These are phyloP conservation scores for Canavalia gladiata DNA, from an alignment of 306 rosid species.

Conservation along the genomic window DNA sequence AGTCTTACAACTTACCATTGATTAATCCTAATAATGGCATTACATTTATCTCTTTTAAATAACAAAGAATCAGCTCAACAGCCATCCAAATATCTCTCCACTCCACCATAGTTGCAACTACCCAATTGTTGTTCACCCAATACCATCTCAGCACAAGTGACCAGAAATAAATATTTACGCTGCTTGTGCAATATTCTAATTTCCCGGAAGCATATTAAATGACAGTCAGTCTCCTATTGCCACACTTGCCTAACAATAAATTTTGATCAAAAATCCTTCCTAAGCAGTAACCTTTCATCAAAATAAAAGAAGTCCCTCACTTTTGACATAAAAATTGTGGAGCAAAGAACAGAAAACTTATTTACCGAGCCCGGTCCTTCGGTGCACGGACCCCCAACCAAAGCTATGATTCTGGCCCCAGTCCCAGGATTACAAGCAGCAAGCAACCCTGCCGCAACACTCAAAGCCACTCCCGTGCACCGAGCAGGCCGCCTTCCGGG, in stretches of 20 bases:
- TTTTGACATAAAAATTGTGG: not conserved
- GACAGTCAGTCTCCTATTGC: conserved; percentile 2
- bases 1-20: not conserved
- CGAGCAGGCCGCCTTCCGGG: conserved; percentile 69
- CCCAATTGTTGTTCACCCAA: not conserved
- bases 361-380: conserved; percentile 96
- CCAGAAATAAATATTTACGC: not conserved
- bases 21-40: not conserved
- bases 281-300: not conserved
- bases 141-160: not conserved
- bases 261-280: not conserved
- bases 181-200: not conserved
- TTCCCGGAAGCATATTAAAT: conserved; percentile 13
- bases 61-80: conserved; percentile 2
- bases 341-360: not conserved
- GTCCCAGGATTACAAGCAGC: conserved; percentile 86
- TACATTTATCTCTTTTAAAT: not conserved
- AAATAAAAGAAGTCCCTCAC: not conserved
- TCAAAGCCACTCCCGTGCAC: conserved; percentile 88
- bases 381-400: conserved; percentile 96
- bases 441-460: conserved; percentile 82
- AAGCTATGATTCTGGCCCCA: conserved; percentile 83
- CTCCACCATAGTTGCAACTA: not conserved
- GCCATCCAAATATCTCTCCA: conserved; percentile 9
- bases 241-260: not conserved